Evolutionary conservation across 139 green algal genomes (phyloP).

Genomic region (Coelastrella sp.): DNA sequence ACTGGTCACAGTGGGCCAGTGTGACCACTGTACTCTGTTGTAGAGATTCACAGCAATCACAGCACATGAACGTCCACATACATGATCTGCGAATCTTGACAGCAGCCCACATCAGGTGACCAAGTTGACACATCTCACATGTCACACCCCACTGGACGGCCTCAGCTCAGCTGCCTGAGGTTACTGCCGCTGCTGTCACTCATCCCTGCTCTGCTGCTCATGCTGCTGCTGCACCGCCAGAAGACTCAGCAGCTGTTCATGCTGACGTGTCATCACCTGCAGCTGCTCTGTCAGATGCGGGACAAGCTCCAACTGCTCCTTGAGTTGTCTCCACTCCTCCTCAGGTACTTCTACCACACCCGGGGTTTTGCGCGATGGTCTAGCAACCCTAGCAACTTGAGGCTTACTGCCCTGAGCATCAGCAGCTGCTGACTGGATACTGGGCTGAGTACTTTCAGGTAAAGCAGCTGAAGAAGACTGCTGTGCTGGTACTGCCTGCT

Average conservation of each 20-base stretch:
- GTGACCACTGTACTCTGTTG: too few relatives aligned
- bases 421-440: neutral
- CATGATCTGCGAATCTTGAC: too few relatives aligned
- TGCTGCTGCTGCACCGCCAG: constrained; percentile 23
- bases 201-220: neutral
- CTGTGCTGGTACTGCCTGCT: too few relatives aligned
- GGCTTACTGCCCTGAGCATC: neutral
- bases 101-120: too few relatives aligned
- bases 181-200: neutral
- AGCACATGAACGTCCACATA: too few relatives aligned
- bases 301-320: constrained; percentile 39
- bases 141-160: too few relatives aligned
- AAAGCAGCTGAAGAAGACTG: neutral
- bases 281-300: constrained; percentile 40
- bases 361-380: neutral
- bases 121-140: too few relatives aligned
- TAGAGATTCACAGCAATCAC: too few relatives aligned
- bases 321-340: constrained; percentile 22
- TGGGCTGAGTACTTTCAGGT: neutral
- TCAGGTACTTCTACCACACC: constrained; percentile 18
- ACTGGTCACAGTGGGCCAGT: too few relatives aligned
- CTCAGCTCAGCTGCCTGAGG: too few relatives aligned
- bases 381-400: neutral
- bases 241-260: constrained; percentile 40
- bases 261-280: constrained; percentile 37